Base-by-base conservation (phyloP, 2,329 filamentous ascomycete species). In the Talaromyces funiculosus region DNA sequence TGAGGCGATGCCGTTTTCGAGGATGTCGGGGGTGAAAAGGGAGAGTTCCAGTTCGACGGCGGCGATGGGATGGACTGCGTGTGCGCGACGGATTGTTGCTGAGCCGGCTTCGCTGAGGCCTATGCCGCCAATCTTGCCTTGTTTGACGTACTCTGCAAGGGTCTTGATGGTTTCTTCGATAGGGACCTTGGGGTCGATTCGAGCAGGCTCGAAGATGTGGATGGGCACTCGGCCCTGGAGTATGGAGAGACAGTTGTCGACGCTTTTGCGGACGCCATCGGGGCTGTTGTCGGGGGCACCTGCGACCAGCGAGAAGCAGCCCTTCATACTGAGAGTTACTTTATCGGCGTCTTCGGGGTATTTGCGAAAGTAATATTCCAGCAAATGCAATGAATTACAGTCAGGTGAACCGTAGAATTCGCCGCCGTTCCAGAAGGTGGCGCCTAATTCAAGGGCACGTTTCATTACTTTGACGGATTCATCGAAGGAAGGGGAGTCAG, bases 311-410 rank as follows among this genome's bases (percentile, higher is more conserved):
- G 65, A 71, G 33, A 77, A 37, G 7, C 79, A 82, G 29, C 86
- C 86, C 73, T 89, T 89, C 68, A 89, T 80, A 66, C 79, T 81
- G 47, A 89, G 71, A 8, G 86, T 78, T 6, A 89, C 78, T 67
- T 85, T 84, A 49, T 80, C 75, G 6, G 85, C 84, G 64, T 88
- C 83, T 63, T 86, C 82, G 1, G 86, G 86, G 68, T 88, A 82
- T 62, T 81, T 79, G 29, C 78, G 78, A 68, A 89, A 87, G 73
- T 89, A 89, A 31, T 79, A 76, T 62, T 83, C 80, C 26, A 89
- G 72, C 7, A 89, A 72, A 29, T 82, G 80, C 66, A 87, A 71
- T 2, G 80, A 84, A 73, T 88, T 86, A 67, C 78, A 78, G n/a
- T 83, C 76, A 0, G 81, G 69, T 0, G 71, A 79, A 22, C 86